Evolutionary conservation across 2,329 filamentous ascomycete genomes (phyloP).

Genomic region (Ceratocystis smalleyi): DNA sequence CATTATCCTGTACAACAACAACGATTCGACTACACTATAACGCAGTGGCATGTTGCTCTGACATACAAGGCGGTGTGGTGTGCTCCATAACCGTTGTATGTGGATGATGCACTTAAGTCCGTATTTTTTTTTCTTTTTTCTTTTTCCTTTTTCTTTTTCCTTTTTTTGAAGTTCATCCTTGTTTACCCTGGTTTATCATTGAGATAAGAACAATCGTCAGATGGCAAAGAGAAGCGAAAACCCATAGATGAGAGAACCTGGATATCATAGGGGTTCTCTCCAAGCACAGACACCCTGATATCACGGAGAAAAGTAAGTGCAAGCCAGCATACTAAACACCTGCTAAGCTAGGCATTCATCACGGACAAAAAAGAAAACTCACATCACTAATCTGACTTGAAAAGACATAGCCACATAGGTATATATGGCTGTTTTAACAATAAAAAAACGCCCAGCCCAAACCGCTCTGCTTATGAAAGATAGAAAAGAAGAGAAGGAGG

Average conservation of each 20-base stretch:
- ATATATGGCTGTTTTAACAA: background rate
- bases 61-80: background rate
- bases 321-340: background rate
- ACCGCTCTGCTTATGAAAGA: conserved; percentile 5
- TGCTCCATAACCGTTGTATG: background rate
- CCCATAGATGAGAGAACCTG: background rate
- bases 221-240: background rate
- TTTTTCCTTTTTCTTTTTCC: background rate
- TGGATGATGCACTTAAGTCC: background rate
- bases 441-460: conserved; percentile 3
- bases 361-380: background rate
- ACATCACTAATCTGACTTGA: background rate
- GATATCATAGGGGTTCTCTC: background rate
- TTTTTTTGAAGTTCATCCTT: no score
- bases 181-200: background rate
- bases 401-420: background rate
- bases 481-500: background rate
- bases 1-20: conserved; percentile 4
- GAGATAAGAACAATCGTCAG: background rate
- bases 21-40: background rate
- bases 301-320: background rate
- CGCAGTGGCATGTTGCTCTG: background rate
- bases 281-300: background rate
- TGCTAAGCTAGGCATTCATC: no score
- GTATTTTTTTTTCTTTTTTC: background rate